phyloP scores from a whole-genome alignment of 352 stramenopile genomes.

The Globisporangium perplexum region DNA sequence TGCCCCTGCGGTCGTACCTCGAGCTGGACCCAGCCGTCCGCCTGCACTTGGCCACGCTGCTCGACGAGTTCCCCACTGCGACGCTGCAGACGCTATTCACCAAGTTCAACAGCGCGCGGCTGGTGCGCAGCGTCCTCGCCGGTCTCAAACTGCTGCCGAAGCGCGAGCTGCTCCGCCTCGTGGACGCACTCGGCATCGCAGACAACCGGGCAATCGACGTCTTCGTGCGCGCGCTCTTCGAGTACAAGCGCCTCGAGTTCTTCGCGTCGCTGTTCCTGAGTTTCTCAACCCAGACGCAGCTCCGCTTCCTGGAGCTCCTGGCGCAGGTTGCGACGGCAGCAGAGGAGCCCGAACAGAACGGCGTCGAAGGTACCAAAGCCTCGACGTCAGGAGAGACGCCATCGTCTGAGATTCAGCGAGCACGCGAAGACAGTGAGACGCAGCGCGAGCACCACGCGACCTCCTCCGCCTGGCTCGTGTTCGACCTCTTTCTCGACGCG shows the following conservation, averaged over 20 bases:
- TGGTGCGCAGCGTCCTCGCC: slow-evolving; percentile 32
- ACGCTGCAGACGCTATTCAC: slow-evolving; percentile 39
- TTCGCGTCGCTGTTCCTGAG: slow-evolving; percentile 39
- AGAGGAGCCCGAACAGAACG: slow-evolving; percentile 7
- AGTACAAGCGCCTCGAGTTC: slow-evolving; percentile 23
- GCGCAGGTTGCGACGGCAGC: not conserved
- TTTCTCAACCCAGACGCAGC: slow-evolving; percentile 29
- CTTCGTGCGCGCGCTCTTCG: slow-evolving; percentile 35
- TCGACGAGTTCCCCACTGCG: slow-evolving; percentile 48
- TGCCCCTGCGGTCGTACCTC: slow-evolving; percentile 29
- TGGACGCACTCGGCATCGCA: slow-evolving; percentile 35
- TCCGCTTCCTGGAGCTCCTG: slow-evolving; percentile 29
- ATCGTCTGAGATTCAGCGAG: too few relatives aligned
- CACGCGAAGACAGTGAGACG: too few relatives aligned
- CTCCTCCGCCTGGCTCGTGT: slow-evolving; percentile 13
- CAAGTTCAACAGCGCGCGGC: slow-evolving; percentile 46
- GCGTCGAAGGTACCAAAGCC: slow-evolving; percentile 6
- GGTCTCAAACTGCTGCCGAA: slow-evolving; percentile 31
- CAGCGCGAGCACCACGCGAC: not conserved
- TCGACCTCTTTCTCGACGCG: slow-evolving; percentile 45
- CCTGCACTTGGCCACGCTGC: slow-evolving; percentile 20
- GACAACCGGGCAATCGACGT: slow-evolving; percentile 23
- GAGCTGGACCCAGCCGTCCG: slow-evolving; percentile 30
- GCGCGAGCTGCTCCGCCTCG: slow-evolving; percentile 36
- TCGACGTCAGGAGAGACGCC: too few relatives aligned